Evolutionary conservation across 305 asterid genomes (phyloP).

Genomic region (Galium porrigens): DNA sequence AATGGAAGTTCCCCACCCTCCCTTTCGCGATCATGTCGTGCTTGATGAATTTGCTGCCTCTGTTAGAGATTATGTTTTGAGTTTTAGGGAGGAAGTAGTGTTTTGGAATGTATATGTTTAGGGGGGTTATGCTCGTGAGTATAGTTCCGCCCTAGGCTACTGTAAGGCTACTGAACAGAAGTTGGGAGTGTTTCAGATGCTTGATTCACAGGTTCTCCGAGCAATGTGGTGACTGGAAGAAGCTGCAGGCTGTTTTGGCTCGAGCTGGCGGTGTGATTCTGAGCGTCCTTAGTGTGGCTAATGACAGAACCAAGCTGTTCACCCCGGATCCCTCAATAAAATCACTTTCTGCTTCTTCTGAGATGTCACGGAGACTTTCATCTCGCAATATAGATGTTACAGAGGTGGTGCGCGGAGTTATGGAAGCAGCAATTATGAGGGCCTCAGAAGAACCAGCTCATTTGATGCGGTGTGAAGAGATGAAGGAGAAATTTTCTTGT

Average conservation of each 20-base stretch:
- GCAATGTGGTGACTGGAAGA: neutral
- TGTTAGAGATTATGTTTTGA: neutral
- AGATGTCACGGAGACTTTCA: neutral
- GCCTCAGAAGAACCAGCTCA: neutral
- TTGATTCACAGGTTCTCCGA: neutral
- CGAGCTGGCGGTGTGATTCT: neutral
- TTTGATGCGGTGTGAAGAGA: neutral
- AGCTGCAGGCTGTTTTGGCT: neutral
- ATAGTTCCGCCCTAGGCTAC: neutral
- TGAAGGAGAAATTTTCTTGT: neutral
- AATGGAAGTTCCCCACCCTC: neutral
- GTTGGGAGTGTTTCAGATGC: neutral
- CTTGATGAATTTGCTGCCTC: conserved; percentile 10
- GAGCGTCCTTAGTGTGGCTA: neutral
- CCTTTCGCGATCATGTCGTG: neutral
- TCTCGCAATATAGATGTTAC: neutral
- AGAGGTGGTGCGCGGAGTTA: neutral
- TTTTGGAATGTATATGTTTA: neutral
- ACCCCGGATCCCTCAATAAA: neutral
- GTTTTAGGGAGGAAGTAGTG: neutral
- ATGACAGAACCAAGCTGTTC: neutral
- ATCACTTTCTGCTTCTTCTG: neutral
- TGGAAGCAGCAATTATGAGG: neutral
- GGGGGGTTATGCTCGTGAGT: neutral
- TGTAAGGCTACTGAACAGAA: neutral